phyloP scores from a whole-genome alignment of 2,329 filamentous ascomycete species.

The Epichloe glyceriae region DNA sequence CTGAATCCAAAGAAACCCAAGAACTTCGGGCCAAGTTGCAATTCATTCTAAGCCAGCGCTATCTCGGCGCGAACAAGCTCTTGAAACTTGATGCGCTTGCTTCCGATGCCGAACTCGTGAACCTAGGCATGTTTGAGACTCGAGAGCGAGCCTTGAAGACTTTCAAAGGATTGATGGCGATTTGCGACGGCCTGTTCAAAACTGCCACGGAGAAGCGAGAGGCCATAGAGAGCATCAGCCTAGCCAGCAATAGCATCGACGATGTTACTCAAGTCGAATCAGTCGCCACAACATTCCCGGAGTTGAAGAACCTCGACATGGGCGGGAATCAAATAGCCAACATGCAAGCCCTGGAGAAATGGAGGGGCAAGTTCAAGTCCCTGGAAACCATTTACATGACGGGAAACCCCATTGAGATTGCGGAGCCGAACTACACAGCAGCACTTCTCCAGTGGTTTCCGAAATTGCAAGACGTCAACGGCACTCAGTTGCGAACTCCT shows the following conservation, averaged over 20 bases:
- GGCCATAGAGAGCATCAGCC: conserved; percentile 67
- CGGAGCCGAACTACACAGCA: conserved; percentile 46
- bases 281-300: conserved; percentile 67
- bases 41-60: conserved; percentile 60
- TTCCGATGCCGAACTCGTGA: conserved; percentile 56
- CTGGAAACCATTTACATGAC: conserved; percentile 71
- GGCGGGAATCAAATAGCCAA: conserved; percentile 68
- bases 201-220: conserved; percentile 58
- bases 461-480: conserved; percentile 64
- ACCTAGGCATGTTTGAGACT: conserved; percentile 63
- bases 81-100: conserved; percentile 72
- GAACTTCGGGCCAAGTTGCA: conserved; percentile 58
- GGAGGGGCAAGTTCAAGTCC: conserved; percentile 66
- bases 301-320: conserved; percentile 78
- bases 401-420: conserved; percentile 58
- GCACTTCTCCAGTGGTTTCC: conserved; percentile 76
- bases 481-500: conserved; percentile 56
- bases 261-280: conserved; percentile 61
- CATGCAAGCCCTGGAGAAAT: conserved; percentile 54
- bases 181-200: conserved; percentile 69
- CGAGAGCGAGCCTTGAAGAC: conserved; percentile 68
- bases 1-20: conserved; percentile 38
- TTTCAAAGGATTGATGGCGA: conserved; percentile 81
- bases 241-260: conserved; percentile 67
- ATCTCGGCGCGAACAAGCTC: conserved; percentile 57